Evolutionary conservation across 495 filamentous ascomycete species (phyloP), one percentile per base, ranked within the genome.

Genomic region (Elaphomyces granulatus): DNA sequence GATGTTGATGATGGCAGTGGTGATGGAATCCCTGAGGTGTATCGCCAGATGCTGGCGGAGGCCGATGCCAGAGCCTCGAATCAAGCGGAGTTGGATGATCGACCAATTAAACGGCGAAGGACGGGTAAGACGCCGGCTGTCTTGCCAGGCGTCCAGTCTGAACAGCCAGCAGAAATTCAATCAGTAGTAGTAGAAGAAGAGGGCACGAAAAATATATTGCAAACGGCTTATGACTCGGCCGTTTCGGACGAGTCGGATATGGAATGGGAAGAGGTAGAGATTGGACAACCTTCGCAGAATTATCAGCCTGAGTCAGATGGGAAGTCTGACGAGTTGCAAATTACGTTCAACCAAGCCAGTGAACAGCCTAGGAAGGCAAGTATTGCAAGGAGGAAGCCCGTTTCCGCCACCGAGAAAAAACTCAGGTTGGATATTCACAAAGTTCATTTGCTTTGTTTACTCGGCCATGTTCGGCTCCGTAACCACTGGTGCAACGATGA

Each of bases 401-500:
- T 86, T 33, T 78, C 70, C 20, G 74, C 68, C 15, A 72, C 69
- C 6, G 88, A 94, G 51, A 87, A 71, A 47, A 74, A 69, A 35
- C 56, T 74, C 8, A 70, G 87, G 30, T 55, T 90, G 18, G 73
- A 90, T 42, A 62, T 83, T 21, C 90, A 99, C 52, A 94, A 93
- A 58, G 63, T 73, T 47, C 86, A 99, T 61, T 34, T 96, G 2
- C 66, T 93, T 21, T 92, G 85, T 48, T 66, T 95, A 1, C 54
- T 96, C 20, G 67, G 67, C 3, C 83, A 95, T 55, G 72, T 80
- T 15, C 68, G 78, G 45, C 58, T 72, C 17, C 73, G 87, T 31
- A 96, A 94, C 52, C 56, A 64, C 38, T 96, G 88, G 88, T 96
- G 87, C 53, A 94, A 94, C 55, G 77, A 90, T 54, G 45, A 64